These are phyloP conservation scores for Lasiosphaeria miniovina DNA, from an alignment of 495 filamentous ascomycete species.

Conservation along the genomic window DNA sequence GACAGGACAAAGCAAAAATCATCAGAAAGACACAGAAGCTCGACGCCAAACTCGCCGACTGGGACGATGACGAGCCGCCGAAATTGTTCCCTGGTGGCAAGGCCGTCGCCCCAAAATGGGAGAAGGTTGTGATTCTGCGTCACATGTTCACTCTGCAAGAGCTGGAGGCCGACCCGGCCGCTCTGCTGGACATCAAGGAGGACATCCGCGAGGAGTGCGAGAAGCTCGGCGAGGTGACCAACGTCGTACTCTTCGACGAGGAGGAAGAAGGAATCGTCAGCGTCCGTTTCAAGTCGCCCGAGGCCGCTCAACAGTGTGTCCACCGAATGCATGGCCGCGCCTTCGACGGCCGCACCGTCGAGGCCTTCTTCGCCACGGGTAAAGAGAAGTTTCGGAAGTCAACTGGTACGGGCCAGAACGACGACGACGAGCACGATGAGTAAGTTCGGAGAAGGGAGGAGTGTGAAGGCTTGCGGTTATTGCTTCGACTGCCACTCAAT, in stretches of 20 bases:
- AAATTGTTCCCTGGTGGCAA: conserved; percentile 35
- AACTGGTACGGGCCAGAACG: conserved; percentile 39
- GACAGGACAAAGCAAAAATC: conserved; percentile 77
- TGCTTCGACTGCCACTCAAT: no score
- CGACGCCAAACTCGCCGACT: conserved; percentile 86
- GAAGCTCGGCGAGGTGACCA: conserved; percentile 85
- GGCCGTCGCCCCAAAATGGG: conserved; percentile 51
- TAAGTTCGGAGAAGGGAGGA: background rate
- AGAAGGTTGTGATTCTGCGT: conserved; percentile 82
- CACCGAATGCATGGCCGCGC: conserved; percentile 74
- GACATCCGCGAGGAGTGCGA: conserved; percentile 88
- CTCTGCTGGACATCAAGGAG: conserved; percentile 86
- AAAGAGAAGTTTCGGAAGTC: conserved; percentile 74
- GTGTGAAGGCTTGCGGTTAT: background rate
- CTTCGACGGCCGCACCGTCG: conserved; percentile 70
- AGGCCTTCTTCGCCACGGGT: conserved; percentile 73
- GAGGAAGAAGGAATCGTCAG: conserved; percentile 85
- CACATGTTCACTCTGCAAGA: conserved; percentile 93
- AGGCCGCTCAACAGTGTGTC: conserved; percentile 72
- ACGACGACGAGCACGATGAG: conserved; percentile 26
- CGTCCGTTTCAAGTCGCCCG: conserved; percentile 68
- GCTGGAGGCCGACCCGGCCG: conserved; percentile 78
- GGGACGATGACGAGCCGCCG: conserved; percentile 75
- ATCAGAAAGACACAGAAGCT: conserved; percentile 84
- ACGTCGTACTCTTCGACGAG: conserved; percentile 83